Percentiles rank a stretch among this genome's conserved stretches.
Evolutionary conservation across 495 filamentous ascomycete genomes (phyloP).

Genomic region (Tuber aestivum): DNA sequence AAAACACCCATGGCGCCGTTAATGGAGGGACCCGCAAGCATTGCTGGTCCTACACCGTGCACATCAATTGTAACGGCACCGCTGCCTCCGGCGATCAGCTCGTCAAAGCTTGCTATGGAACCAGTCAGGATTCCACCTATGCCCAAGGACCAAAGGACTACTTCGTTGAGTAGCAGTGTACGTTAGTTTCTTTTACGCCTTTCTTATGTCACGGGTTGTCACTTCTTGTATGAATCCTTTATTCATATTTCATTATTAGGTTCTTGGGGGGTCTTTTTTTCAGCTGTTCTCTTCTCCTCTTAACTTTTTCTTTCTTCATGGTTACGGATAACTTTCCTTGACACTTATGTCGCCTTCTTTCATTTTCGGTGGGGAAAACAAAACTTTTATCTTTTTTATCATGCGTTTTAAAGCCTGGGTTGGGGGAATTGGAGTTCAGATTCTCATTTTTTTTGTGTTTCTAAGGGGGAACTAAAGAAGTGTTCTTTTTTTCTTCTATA

Average conservation of each 20-base stretch:
- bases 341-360: constrained; percentile 13
- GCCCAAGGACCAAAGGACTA: constrained; percentile 26
- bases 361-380: constrained; percentile 8
- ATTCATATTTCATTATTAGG: constrained; percentile 11
- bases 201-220: background rate
- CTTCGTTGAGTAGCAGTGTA: constrained; percentile 24
- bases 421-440: constrained; percentile 35
- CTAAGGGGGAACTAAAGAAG: constrained; percentile 14
- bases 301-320: constrained; percentile 6
- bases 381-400: background rate
- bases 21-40: constrained; percentile 18
- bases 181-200: constrained; percentile 12
- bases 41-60: constrained; percentile 16
- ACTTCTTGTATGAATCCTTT: constrained; percentile 6
- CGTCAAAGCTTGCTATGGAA: constrained; percentile 21
- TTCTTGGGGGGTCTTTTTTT: constrained; percentile 13
- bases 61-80: constrained; percentile 10
- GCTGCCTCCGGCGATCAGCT: constrained; percentile 2
- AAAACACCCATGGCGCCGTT: background rate
- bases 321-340: constrained; percentile 14
- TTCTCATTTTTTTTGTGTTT: constrained; percentile 26
- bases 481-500: constrained; percentile 11
- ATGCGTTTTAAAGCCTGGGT: constrained; percentile 33
- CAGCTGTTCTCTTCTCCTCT: constrained; percentile 22
- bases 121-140: constrained; percentile 17